A percentile compares a stretch with the other conserved stretches of the same genome.
phyloP scores from a whole-genome alignment of 1,139 yeast species.

The Suhomyces kunorum region DNA sequence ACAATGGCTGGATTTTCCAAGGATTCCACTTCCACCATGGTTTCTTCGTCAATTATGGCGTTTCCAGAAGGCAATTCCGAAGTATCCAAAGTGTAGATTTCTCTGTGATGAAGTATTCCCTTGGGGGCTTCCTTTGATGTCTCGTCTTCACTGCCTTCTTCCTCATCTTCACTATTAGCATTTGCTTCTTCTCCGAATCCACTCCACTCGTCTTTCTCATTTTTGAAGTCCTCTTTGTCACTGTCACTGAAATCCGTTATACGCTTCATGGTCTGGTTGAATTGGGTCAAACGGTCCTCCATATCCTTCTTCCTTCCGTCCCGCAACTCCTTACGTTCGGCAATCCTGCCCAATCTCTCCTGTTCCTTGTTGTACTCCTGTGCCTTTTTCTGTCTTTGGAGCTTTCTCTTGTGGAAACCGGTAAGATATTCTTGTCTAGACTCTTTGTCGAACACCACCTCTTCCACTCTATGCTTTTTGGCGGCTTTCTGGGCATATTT shows the following conservation, averaged over 20 bases:
- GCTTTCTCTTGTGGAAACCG: constrained; percentile 92
- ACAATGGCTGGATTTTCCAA: constrained; percentile 49
- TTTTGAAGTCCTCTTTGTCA: constrained; percentile 30
- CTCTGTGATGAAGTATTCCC: constrained; percentile 46
- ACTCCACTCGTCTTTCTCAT: constrained; percentile 22
- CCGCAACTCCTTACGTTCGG: constrained; percentile 68
- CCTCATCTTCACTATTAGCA: constrained; percentile 18
- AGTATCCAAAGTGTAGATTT: constrained; percentile 49
- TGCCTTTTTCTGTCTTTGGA: constrained; percentile 86
- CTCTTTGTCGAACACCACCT: constrained; percentile 77
- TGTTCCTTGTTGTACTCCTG: constrained; percentile 72
- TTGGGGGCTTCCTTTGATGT: constrained; percentile 20
- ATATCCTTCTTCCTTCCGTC: constrained; percentile 70
- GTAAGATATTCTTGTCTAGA: constrained; percentile 79
- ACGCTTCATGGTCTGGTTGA: constrained; percentile 55
- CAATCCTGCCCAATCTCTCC: constrained; percentile 70
- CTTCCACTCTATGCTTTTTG: constrained; percentile 70
- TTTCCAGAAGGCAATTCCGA: constrained; percentile 40
- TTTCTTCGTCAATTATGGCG: constrained; percentile 53
- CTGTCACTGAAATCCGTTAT: constrained; percentile 35
- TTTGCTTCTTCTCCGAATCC: constrained; percentile 17
- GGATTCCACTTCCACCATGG: constrained; percentile 63
- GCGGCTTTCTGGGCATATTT: constrained; percentile 68
- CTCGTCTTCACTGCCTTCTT: constrained; percentile 22
- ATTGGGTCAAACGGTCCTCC: constrained; percentile 60